Conservation (phyloP, 148 eudicot species). For the Fagopyrum tataricum region DNA sequence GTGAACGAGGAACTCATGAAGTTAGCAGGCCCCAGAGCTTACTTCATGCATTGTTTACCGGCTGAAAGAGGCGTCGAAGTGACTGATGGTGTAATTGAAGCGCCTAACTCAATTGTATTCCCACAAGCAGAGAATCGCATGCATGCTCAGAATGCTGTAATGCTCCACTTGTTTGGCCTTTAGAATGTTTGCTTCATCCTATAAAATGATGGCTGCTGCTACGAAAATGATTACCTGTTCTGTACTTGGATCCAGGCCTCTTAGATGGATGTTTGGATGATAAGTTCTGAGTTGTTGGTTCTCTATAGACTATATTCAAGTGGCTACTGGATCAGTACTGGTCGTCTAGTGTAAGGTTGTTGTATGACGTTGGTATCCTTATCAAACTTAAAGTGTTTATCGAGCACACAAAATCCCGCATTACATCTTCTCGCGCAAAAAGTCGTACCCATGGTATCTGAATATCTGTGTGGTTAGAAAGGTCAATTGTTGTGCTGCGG, state of each 20-base stretch:
- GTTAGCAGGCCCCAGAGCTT: constrained; percentile 85
- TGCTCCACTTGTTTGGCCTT: constrained; percentile 77
- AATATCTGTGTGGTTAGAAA: too few species aligned
- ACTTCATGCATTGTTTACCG: constrained; percentile 95
- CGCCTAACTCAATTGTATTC: constrained; percentile 86
- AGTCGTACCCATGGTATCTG: too few species aligned
- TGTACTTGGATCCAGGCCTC: neutral
- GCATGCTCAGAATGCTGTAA: constrained; percentile 97
- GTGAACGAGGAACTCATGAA: constrained; percentile 87
- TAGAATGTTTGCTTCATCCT: constrained; percentile 2
- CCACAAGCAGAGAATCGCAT: constrained; percentile 96
- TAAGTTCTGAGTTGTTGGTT: neutral
- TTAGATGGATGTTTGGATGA: neutral
- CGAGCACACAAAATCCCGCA: too few species aligned
- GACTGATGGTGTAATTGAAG: constrained; percentile 89
- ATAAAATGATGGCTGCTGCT: neutral
- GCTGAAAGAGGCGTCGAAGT: constrained; percentile 96
- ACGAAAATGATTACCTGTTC: neutral
- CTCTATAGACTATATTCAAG: neutral
- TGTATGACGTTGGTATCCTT: neutral
- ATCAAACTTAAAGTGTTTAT: neutral
- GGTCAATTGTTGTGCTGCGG: too few species aligned
- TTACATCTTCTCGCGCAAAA: too few species aligned
- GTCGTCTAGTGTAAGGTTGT: neutral
- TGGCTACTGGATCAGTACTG: neutral